Base-by-base conservation (phyloP, 2,329 filamentous ascomycete genomes). In the Colletotrichum gigasporum region DNA sequence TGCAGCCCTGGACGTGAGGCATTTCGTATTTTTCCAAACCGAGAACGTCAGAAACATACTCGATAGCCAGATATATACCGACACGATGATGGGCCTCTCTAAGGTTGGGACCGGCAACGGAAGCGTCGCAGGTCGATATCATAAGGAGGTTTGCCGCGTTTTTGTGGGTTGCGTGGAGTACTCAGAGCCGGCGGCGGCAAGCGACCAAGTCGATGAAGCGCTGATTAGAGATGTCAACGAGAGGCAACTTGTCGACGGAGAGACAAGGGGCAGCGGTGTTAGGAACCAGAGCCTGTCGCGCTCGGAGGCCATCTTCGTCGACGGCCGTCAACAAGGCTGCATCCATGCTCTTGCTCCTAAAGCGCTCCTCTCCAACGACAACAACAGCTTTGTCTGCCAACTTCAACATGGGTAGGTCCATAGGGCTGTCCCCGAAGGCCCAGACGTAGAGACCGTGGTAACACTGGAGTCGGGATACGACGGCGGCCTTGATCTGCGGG, bases 361-460 rank as follows among this genome's bases (percentile, higher is more conserved):
- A 71, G 0, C 66, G 5, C 66, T 82, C 71, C 0, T 83, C 72
- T 1, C 85, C 85, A 3, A 87, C 84, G 0, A 90, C 80, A 4
- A 91, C 78, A 35, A 88, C 71, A 0, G 86, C 83, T 59, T 82
- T 63, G 67, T 90, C 73, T 0, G 88, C 87, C 32, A 74, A 68
- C 2, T 65, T 67, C 11, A 90, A 67, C 88, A 91, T 91, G 0
- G 75, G 72, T 16, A 90, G 37, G 67, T 90, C 88, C 6, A 89
- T 64, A 0, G 78, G 78, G 67, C 87, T 87, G 68, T 90, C 87
- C n/a, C 87, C 87, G 67, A 90, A 87, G 0, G 85, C 87, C 71
- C 77, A 82, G 16, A 89, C 82, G 39, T 22, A 44, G 0, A 73
- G 3, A 39, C 80, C 66, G 0, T 16, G 16, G 0, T 20, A 18